Evolutionary conservation across 306 rosid genomes (phyloP).

Genomic region (Inga laurina): DNA sequence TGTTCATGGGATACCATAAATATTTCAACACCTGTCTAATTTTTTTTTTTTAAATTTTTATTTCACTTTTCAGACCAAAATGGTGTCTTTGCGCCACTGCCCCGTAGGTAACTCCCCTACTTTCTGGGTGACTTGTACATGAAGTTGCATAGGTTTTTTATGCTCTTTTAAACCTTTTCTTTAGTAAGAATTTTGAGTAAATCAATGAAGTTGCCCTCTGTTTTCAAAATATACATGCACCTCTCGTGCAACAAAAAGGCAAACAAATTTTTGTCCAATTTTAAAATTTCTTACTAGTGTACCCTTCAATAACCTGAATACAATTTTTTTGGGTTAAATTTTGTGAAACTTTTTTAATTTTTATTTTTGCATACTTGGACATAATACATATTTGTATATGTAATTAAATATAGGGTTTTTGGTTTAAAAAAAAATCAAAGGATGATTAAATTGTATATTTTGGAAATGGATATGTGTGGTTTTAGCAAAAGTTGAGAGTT

Average conservation of each 20-base stretch:
- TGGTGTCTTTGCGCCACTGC: too few relatives aligned
- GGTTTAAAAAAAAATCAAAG: neutral
- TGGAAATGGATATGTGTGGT: neutral
- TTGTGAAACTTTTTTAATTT: too few relatives aligned
- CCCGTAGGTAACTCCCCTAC: constrained; percentile 23
- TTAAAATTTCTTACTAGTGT: too few relatives aligned
- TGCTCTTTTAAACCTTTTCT: neutral
- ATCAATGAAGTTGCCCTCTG: neutral
- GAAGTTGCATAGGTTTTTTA: constrained; percentile 10
- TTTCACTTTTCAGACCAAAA: too few relatives aligned
- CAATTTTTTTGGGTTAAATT: too few relatives aligned
- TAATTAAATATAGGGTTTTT: neutral
- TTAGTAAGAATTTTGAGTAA: neutral
- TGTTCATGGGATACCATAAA: constrained; percentile 1
- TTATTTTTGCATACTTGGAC: too few relatives aligned
- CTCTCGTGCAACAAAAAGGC: neutral
- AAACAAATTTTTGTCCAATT: neutral
- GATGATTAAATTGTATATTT: neutral
- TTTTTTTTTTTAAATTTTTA: too few relatives aligned
- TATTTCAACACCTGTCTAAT: neutral
- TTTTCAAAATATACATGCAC: neutral
- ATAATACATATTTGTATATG: neutral
- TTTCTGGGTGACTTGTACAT: neutral
- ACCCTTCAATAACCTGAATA: too few relatives aligned
- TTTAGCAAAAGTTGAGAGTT: neutral